Base-by-base conservation (phyloP, 805 yeast species). In the Wickerhamiella nectarea region DNA sequence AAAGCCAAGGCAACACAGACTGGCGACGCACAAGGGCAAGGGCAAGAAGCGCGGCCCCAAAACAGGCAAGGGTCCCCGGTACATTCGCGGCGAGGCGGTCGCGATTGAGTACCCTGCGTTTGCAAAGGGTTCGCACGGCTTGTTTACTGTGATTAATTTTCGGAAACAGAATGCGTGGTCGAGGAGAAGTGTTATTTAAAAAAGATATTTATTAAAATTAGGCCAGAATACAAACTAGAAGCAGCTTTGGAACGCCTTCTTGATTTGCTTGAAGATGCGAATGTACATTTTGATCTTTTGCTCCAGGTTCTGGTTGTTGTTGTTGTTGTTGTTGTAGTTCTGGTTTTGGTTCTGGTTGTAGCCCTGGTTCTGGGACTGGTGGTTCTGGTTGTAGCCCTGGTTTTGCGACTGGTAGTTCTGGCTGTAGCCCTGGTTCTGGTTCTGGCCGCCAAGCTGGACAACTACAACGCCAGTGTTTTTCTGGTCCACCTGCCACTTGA, bases 391-490 rank as follows among this genome's bases (percentile, higher is more conserved):
- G 18, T 45, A 40, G 22, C 14, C 18, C 22, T 48, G 36, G 33
- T 41, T 43, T 37, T 44, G 52, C 12, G 41, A 20, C 5, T 38
- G 46, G 8, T 21, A 8, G 24, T 21, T 21, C 40, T 44, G 48
- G 26, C 52, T 52, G 18, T 50, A 48, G 14, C 46, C 39, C 10
- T 50, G 53, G 7, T 14, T 14, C 31, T 28, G 31, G 31, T 15
- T 28, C 14, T 36, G 43, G 42, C 40, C 46, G 21, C 22, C 25
- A 44, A 84, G 68, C 51, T 80, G 80, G 44, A 87, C 75, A 9
- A 81, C 68, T 47, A 87, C 58, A 3, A 87, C 94, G 25, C 97
- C 97, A 2, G 80, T 49, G 59, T 89, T 89, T 43, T 79, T 71
- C 1, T 68, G 67, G 53, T 86, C 89, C 28, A 80, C 67, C 52